These are phyloP conservation scores for Lizonia empirigonia DNA, from an alignment of 2,329 filamentous ascomycete genomes.

Conservation along the genomic window DNA sequence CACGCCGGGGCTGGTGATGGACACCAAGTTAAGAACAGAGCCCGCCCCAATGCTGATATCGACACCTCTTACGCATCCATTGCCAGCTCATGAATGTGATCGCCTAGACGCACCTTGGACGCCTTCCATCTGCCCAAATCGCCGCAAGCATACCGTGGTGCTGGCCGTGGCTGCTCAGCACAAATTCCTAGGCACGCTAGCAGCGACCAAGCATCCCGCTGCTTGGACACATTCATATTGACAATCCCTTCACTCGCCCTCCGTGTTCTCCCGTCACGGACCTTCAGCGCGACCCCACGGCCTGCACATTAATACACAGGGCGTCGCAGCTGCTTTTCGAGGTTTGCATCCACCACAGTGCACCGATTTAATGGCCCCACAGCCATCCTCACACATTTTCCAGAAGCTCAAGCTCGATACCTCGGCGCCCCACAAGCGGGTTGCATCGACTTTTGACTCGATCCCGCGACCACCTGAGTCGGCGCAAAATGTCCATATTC, in stretches of 20 bases:
- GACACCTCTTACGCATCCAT: constrained; percentile 3
- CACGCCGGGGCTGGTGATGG: constrained; percentile 6
- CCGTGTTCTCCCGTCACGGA: constrained; percentile 34
- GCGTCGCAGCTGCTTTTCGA: constrained; percentile 22
- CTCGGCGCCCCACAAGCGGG: constrained; percentile 40
- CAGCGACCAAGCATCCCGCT: constrained; percentile 21
- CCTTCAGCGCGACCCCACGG: constrained; percentile 38
- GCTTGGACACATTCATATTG: constrained; percentile 29
- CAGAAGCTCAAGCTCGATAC: constrained; percentile 52
- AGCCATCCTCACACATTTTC: constrained; percentile 49
- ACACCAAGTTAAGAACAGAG: not conserved
- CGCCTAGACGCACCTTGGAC: not conserved
- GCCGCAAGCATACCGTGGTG: constrained; percentile 1
- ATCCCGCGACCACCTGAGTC: constrained; percentile 39
- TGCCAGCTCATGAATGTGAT: not conserved
- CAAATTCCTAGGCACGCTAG: constrained; percentile 12
- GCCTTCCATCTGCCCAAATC: constrained; percentile 1
- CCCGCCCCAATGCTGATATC: not conserved
- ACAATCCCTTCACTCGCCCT: constrained; percentile 29
- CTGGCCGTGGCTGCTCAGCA: not conserved
- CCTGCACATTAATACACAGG: constrained; percentile 35
- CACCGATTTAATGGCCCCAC: constrained; percentile 48
- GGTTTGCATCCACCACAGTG: constrained; percentile 45
- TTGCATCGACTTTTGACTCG: constrained; percentile 46
- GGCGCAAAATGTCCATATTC: constrained; percentile 28